These are phyloP conservation scores for Apiosordaria backusii DNA, from an alignment of 495 filamentous ascomycete species.

Conservation along the genomic window DNA sequence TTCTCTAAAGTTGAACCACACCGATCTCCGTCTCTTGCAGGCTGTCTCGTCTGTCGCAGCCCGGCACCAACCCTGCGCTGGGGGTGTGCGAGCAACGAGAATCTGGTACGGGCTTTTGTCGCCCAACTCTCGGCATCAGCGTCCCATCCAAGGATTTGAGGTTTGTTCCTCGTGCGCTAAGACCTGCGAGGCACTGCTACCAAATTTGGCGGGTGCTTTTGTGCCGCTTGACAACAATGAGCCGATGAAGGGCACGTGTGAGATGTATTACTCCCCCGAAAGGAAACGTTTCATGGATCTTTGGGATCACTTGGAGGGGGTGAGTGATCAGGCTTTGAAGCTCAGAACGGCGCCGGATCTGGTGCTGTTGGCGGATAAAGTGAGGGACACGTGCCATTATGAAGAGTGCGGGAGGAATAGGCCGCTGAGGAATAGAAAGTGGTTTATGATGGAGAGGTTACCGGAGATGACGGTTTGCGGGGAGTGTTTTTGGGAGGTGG, in stretches of 20 bases:
- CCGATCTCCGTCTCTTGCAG: slow-evolving; percentile 40
- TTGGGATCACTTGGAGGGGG: slow-evolving; percentile 42
- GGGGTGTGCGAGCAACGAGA: slow-evolving; percentile 25
- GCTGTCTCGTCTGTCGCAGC: slow-evolving; percentile 38
- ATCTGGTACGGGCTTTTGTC: slow-evolving; percentile 46
- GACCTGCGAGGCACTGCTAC: slow-evolving; percentile 41
- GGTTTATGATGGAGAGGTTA: slow-evolving; percentile 41
- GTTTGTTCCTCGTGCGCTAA: slow-evolving; percentile 42
- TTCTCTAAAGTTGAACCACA: slow-evolving; percentile 36
- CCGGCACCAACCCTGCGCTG: slow-evolving; percentile 36
- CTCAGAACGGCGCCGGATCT: slow-evolving; percentile 34
- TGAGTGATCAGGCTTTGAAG: slow-evolving; percentile 36
- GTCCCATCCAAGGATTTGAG: slow-evolving; percentile 35
- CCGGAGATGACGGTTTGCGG: slow-evolving; percentile 44
- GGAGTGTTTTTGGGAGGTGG: slow-evolving; percentile 61
- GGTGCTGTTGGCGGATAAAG: slow-evolving; percentile 33
- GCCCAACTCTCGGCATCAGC: slow-evolving; percentile 24
- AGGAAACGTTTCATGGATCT: slow-evolving; percentile 44
- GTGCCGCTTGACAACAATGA: slow-evolving; percentile 36
- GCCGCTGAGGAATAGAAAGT: slow-evolving; percentile 28
- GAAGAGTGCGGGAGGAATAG: slow-evolving; percentile 38
- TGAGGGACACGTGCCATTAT: slow-evolving; percentile 32
- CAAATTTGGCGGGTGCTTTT: slow-evolving; percentile 41
- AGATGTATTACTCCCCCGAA: slow-evolving; percentile 34
- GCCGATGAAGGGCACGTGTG: slow-evolving; percentile 36